These are phyloP conservation scores for Trametes punicea DNA, from an alignment of 768 basidiomycete genomes.

Conservation along the genomic window DNA sequence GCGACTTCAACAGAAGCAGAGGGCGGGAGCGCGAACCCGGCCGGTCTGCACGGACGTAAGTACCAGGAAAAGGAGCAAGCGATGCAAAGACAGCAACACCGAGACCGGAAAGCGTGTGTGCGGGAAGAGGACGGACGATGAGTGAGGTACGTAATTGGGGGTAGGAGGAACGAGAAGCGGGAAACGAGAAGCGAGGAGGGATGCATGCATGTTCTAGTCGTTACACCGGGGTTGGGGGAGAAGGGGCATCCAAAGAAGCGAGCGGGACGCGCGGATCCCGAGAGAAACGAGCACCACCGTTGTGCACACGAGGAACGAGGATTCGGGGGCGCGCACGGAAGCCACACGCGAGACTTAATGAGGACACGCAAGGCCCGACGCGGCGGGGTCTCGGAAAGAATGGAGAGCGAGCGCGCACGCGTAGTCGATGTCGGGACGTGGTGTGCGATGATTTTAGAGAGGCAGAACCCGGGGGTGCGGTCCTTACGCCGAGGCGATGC, in stretches of 20 bases:
- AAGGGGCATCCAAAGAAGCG: neutral
- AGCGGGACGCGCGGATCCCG: slow-evolving; percentile 5
- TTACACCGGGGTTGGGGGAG: slow-evolving; percentile 43
- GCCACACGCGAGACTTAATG: neutral
- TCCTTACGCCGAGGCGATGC: neutral
- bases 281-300: slow-evolving; percentile 13
- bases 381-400: slow-evolving; percentile 10
- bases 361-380: neutral
- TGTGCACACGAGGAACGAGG: neutral
- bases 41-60: neutral
- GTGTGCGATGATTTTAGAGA: neutral
- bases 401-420: neutral
- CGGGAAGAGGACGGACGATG: slow-evolving; percentile 4
- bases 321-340: neutral
- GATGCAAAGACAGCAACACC: neutral
- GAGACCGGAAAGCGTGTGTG: slow-evolving; percentile 11
- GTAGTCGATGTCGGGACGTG: neutral
- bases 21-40: neutral
- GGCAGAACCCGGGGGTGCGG: no score
- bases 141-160: slow-evolving; percentile 23
- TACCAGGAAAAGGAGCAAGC: neutral
- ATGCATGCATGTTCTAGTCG: slow-evolving; percentile 62
- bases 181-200: slow-evolving; percentile 28
- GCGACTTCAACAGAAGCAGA: neutral
- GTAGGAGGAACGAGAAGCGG: slow-evolving; percentile 27